phyloP scores from a whole-genome alignment of 176 grass and related monocot genomes.

The Oryza longistaminata region DNA sequence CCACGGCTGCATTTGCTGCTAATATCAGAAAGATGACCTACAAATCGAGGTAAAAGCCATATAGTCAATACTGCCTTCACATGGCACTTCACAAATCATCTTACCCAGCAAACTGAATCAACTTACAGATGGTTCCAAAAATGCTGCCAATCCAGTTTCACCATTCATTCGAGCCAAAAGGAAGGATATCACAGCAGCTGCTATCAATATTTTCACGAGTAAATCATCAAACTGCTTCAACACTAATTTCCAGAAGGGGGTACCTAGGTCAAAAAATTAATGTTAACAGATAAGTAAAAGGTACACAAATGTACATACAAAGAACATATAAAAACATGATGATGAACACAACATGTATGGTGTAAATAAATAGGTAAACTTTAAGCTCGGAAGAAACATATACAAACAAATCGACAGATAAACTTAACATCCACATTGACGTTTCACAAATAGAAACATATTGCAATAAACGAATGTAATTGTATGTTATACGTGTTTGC shows the following conservation, averaged over 20 bases:
- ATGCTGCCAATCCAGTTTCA: conserved; percentile 79
- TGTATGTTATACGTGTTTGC: conserved; percentile 7
- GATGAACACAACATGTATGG: conserved; percentile 4
- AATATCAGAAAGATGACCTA: conserved; percentile 99
- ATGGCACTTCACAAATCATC: conserved; percentile 20
- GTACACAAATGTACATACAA: background rate
- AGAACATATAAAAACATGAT: background rate
- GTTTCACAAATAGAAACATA: conserved; percentile 2
- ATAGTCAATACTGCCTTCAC: conserved; percentile 15
- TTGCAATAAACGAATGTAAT: background rate
- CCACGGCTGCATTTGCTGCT: conserved; percentile 92
- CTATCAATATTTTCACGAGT: conserved; percentile 99
- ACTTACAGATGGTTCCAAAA: conserved; percentile 99
- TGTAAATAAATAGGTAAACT: background rate
- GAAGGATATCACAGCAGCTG: conserved; percentile 84
- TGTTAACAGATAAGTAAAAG: conserved; percentile 23
- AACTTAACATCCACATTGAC: background rate
- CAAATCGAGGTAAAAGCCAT: background rate
- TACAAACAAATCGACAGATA: background rate
- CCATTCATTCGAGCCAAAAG: conserved; percentile 94
- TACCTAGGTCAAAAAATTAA: conserved; percentile 52
- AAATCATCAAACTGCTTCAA: conserved; percentile 99
- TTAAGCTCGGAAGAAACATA: background rate
- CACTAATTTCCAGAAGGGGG: conserved; percentile 94
- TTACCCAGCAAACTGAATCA: conserved; percentile 29